Conservation (phyloP, 345 rosid genomes). For the Carallia brachiata region DNA sequence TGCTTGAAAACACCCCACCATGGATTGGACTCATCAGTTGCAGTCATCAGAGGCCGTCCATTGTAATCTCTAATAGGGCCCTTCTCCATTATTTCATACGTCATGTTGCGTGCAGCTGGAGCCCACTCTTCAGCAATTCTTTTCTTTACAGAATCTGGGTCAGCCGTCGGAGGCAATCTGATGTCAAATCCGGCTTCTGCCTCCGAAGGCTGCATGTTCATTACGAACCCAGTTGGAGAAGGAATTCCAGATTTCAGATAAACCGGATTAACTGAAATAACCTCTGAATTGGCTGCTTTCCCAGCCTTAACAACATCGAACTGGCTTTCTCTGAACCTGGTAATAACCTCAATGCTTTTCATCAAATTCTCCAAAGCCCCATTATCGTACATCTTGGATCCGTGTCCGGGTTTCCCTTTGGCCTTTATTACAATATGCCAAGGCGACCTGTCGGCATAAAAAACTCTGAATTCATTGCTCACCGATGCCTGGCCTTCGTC, state of each 20-base stretch:
- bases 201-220: constrained; percentile 93
- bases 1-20: constrained; percentile 84
- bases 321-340: constrained; percentile 65
- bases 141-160: constrained; percentile 56
- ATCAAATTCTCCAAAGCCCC: constrained; percentile 87
- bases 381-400: constrained; percentile 73
- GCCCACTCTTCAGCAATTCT: constrained; percentile 90
- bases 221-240: constrained; percentile 70
- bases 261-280: constrained; percentile 84
- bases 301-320: constrained; percentile 81
- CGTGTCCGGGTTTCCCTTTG: constrained; percentile 71
- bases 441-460: constrained; percentile 71
- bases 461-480: constrained; percentile 61
- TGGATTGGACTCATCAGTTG: constrained; percentile 69
- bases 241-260: constrained; percentile 79
- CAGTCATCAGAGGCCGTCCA: constrained; percentile 67
- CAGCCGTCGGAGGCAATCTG: constrained; percentile 75
- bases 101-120: constrained; percentile 71
- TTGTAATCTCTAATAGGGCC: constrained; percentile 57
- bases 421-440: constrained; percentile 61
- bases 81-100: constrained; percentile 49
- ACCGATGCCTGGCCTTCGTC: constrained; percentile 90
- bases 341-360: constrained; percentile 70
- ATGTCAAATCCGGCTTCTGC: constrained; percentile 92
- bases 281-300: constrained; percentile 57